Evolutionary conservation across 371 early-diverging fungal genomes (phyloP), one percentile per base, ranked within the genome.

Genomic region (Zopfochytrium polystomum): DNA sequence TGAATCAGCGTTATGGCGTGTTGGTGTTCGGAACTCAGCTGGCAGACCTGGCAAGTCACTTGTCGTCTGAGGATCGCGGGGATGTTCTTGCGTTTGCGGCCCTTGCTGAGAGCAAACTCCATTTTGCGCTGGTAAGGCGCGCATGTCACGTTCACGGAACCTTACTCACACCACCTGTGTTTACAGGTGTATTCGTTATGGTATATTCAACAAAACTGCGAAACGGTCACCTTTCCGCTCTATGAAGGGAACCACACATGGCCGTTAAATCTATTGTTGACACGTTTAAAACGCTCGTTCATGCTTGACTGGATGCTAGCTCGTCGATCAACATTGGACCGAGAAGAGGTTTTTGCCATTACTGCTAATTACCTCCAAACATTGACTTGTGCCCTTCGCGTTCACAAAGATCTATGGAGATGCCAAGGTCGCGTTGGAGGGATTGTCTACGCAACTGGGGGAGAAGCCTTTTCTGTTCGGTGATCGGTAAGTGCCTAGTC

Each of bases 331-430:
- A 27, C 58, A 3, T 34, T 72, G 35, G 42, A 62, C 50, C 55
- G 59, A 32, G 72, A 72, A 11, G 68, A 72, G 67, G 65, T 66
- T 23, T 62, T 34, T 0, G 1, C 26, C 42, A 11, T 25, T 13
- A 7, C n/a, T 42, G 30, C 50, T 38, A 34, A 18, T 25, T 2
- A 32, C 11, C 13, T 35, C 29, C 11, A 53, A 27, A 22, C 25
- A 43, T 54, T 6, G 29, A 48, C 20, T 51, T 58, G n/a, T 47
- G 15, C 18, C 6, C 22, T 48, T 27, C 22, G 27, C 42, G 47
- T 6, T n/a, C 6, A n/a, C 20, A 5, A 62, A 85, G 83, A 80
- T 86, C 38, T 82, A 82, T 58, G 68, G 73, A 57, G 82, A 82
- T 50, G 87, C 85, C 3, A 73, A 71, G 29, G 58, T 77, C 4